Percentiles rank a stretch among this genome's conserved stretches.
Conservation (phyloP, 73 alveolate species). For the Uronychia setigera region DNA sequence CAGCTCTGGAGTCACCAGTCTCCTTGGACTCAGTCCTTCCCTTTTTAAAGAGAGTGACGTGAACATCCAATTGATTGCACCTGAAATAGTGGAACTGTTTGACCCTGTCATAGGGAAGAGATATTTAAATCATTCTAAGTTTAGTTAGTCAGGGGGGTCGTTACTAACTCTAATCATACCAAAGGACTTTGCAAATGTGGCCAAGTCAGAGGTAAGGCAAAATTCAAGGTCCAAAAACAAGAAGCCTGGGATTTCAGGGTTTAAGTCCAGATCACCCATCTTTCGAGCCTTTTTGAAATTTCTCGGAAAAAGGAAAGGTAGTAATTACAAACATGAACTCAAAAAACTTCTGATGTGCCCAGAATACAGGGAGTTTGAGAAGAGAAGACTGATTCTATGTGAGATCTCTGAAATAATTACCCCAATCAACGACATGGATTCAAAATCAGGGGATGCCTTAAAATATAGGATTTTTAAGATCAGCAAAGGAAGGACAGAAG, state of each 20-base stretch:
- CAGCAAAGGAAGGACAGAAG: not conserved
- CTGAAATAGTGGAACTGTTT: slow-evolving; percentile 35
- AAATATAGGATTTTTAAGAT: slow-evolving; percentile 15
- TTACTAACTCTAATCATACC: slow-evolving; percentile 37
- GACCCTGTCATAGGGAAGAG: slow-evolving; percentile 17
- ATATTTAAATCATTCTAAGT: slow-evolving; percentile 17
- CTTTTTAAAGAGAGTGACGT: slow-evolving; percentile 51
- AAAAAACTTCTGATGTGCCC: slow-evolving; percentile 10
- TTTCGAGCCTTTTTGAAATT: slow-evolving; percentile 24
- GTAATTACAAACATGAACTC: slow-evolving; percentile 24
- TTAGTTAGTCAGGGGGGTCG: slow-evolving; percentile 39
- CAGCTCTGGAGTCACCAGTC: slow-evolving; percentile 36
- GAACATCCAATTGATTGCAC: slow-evolving; percentile 43
- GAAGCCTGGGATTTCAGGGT: slow-evolving; percentile 6
- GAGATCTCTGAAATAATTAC: slow-evolving; percentile 6
- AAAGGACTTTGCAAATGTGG: slow-evolving; percentile 28
- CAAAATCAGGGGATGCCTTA: not conserved
- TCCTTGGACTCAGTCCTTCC: slow-evolving; percentile 36
- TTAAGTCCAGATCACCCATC: slow-evolving; percentile 21
- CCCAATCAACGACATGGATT: not conserved
- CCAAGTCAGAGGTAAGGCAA: slow-evolving; percentile 33
- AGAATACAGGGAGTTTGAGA: slow-evolving; percentile 40
- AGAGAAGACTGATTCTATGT: slow-evolving; percentile 29
- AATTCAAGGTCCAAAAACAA: slow-evolving; percentile 11
- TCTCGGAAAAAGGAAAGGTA: slow-evolving; percentile 14